Evolutionary conservation across 495 filamentous ascomycete species (phyloP).

Genomic region (Xylaria scruposa): DNA sequence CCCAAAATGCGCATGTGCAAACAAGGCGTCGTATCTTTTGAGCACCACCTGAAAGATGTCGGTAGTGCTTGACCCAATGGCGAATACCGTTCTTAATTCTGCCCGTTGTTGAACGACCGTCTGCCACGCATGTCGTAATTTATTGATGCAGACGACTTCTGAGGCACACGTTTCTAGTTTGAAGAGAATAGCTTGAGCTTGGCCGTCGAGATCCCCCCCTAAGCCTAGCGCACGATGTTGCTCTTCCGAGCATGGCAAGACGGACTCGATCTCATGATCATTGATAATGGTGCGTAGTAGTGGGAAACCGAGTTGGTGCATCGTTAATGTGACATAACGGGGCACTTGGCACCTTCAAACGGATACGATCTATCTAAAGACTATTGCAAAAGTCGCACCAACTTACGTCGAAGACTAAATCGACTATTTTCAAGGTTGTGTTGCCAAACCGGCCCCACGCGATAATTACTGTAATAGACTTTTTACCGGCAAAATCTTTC

Average conservation of each 20-base stretch:
- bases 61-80: neutral
- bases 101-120: conserved; percentile 2
- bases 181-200: neutral
- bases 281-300: conserved; percentile 9
- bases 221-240: neutral
- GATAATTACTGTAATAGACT: neutral
- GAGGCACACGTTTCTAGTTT: neutral
- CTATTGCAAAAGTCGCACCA: neutral
- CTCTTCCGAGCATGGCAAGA: conserved; percentile 14
- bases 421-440: neutral
- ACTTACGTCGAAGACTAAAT: neutral
- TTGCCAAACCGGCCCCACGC: neutral
- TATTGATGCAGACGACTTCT: neutral
- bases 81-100: conserved; percentile 15
- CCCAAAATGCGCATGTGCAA: neutral
- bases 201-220: neutral
- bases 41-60: conserved; percentile 12
- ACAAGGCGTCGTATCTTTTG: neutral
- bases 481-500: neutral
- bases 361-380: neutral
- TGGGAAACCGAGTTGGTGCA: neutral
- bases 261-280: conserved; percentile 9
- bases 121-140: conserved; percentile 10
- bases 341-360: neutral
- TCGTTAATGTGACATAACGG: neutral